phyloP scores from a whole-genome alignment of 1,284 basidiomycete genomes.

The Vanrija humicola region DNA sequence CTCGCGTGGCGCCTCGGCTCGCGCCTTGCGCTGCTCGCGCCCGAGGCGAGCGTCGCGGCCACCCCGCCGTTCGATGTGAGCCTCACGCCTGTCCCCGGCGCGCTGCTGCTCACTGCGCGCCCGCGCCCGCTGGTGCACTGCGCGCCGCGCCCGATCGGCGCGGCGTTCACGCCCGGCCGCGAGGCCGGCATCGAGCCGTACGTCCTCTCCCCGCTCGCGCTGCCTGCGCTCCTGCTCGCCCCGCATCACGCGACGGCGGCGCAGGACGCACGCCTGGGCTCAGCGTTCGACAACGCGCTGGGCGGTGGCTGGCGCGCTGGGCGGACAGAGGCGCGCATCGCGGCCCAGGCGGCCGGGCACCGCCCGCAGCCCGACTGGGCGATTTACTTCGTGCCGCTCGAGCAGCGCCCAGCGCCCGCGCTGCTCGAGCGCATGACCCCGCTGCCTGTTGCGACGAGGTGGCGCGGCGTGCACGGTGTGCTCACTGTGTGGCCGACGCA shows the following conservation, averaged over 20 bases:
- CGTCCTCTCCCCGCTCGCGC: slow-evolving; percentile 18
- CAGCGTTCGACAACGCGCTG: slow-evolving; percentile 21
- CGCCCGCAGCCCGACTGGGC: slow-evolving; percentile 23
- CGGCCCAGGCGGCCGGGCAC: slow-evolving; percentile 12
- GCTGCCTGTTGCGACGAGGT: slow-evolving; percentile 11
- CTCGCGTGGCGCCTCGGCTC: slow-evolving; percentile 17
- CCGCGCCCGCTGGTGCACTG: slow-evolving; percentile 5
- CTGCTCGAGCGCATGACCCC: slow-evolving; percentile 2
- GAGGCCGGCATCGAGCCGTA: slow-evolving; percentile 3
- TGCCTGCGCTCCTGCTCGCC: slow-evolving; percentile 27
- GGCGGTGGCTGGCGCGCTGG: slow-evolving; percentile 26
- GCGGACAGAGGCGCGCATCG: slow-evolving; percentile 16
- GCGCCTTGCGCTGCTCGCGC: slow-evolving; percentile 10
- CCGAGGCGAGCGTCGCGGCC: background rate
- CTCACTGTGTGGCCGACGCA: slow-evolving; percentile 42
- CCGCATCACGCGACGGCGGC: slow-evolving; percentile 5
- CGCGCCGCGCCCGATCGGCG: slow-evolving; percentile 4
- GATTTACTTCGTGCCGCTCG: slow-evolving; percentile 32
- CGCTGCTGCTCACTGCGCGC: slow-evolving; percentile 7
- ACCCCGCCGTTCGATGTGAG: slow-evolving; percentile 12
- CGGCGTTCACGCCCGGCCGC: background rate
- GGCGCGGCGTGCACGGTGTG: slow-evolving; percentile 26
- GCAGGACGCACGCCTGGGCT: slow-evolving; percentile 15
- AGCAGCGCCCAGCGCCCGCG: background rate
- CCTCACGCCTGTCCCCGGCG: background rate